phyloP scores from a whole-genome alignment of 2,329 filamentous ascomycete genomes.

The Byssoonygena ceratinophila region DNA sequence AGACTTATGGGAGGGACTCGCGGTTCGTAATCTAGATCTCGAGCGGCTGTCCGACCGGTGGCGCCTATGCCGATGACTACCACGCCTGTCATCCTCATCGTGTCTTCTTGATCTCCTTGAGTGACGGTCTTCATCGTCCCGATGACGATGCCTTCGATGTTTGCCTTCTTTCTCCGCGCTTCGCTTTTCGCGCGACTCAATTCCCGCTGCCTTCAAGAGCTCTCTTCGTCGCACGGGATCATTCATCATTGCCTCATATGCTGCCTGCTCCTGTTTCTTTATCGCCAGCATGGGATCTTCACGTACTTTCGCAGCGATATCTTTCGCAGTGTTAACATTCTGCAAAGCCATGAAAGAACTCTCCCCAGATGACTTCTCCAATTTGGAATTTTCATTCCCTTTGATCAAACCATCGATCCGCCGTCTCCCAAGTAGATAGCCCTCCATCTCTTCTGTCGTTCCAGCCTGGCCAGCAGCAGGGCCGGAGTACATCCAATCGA shows the following conservation, averaged over 20 bases:
- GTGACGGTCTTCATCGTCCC: slow-evolving; percentile 17
- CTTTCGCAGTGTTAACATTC: slow-evolving; percentile 62
- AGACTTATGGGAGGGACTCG: slow-evolving; percentile 16
- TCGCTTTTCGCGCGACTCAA: slow-evolving; percentile 27
- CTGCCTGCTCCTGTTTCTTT: slow-evolving; percentile 78
- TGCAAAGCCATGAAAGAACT: slow-evolving; percentile 52
- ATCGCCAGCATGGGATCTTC: slow-evolving; percentile 89
- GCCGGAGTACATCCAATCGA: slow-evolving; percentile 98
- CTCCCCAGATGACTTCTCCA: slow-evolving; percentile 62
- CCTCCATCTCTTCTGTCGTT: slow-evolving; percentile 79
- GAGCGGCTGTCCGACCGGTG: slow-evolving; percentile 39
- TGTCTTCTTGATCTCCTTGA: slow-evolving; percentile 22
- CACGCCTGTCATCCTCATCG: slow-evolving; percentile 17
- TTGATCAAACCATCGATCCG: slow-evolving; percentile 80
- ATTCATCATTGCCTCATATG: slow-evolving; percentile 51
- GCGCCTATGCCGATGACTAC: slow-evolving; percentile 25
- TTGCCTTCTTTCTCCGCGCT: slow-evolving; percentile 40
- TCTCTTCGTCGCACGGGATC: slow-evolving; percentile 46
- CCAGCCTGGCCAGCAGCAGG: slow-evolving; percentile 67
- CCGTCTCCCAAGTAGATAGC: slow-evolving; percentile 83
- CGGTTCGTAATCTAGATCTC: slow-evolving; percentile 32
- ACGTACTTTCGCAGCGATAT: slow-evolving; percentile 75
- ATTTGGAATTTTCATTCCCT: slow-evolving; percentile 65
- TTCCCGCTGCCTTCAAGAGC: slow-evolving; percentile 47
- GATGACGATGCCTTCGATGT: slow-evolving; percentile 27